Evolutionary conservation across 371 early-diverging fungal species (phyloP), one percentile per base, ranked within the genome.

Genomic region (Mortierella sp.): DNA sequence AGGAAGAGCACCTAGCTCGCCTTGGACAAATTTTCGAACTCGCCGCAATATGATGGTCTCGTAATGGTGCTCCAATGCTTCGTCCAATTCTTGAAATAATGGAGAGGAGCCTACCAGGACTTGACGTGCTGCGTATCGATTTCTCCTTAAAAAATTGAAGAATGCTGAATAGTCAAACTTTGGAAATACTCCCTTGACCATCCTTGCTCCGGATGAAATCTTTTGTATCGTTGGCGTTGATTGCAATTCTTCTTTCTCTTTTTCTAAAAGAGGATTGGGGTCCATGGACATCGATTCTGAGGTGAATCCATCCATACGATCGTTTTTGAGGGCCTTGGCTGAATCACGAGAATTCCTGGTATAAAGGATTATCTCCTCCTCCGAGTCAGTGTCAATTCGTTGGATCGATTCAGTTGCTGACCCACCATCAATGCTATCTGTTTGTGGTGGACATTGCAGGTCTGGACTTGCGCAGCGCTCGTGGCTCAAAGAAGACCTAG

Each of bases 51-150:
- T 74, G 3, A 70, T 76, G 6, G 81, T 73, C 10, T 84, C 77
- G 37, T 84, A 84, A 8, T 59, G 70, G 22, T 79, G 63, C 13
- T 72, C 63, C 59, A 65, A 22, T 0, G 85, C 85, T 35, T 64
- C 66, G 31, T 80, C 83, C 35, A 84, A 70, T 45, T 72, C 64
- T 37, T 84, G 85, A 42, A 68, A 72, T 31, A 84, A 59, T 13
- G 85, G 85, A 2, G 74, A 70, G 4, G 85, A 83, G 12, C 83
- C 85, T 0, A 84, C 85, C 31, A 84, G 64, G 49, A 83, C 76
- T 53, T 57, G 66, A 19, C 82, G 76, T 8, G 53, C 69, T 10
- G 64, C 58, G n/a, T 43, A 34, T 40, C 85, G 68, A 22, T 64
- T 58, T 28, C 83, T 70, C 62, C 70, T 71, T 17, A 83, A 34